Percentiles rank a stretch among this genome's conserved stretches.
phyloP scores from a whole-genome alignment of 1,284 basidiomycete species.

The Malassezia obtusa region DNA sequence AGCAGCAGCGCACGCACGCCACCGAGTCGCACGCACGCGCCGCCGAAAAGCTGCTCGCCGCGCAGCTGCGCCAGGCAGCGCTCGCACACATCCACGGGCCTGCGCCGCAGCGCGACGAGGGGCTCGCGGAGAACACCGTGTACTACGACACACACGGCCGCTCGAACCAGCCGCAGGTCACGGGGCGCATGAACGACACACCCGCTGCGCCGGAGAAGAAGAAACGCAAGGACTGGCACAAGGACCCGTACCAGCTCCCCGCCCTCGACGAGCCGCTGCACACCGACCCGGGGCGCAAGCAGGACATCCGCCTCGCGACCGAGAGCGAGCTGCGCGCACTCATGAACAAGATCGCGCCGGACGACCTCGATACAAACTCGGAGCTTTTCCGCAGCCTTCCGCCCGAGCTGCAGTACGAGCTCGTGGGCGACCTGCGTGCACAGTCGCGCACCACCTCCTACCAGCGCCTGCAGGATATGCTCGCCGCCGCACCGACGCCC shows the following conservation, averaged over 20 bases:
- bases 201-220: not conserved
- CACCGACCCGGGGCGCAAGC: conserved; percentile 19
- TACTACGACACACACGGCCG: conserved; percentile 1
- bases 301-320: conserved; percentile 43
- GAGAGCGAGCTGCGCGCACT: conserved; percentile 38
- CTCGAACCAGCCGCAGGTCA: not conserved
- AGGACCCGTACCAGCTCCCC: conserved; percentile 45
- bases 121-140: not conserved
- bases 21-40: conserved; percentile 41
- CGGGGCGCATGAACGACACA: not conserved
- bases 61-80: conserved; percentile 83
- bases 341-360: conserved; percentile 38
- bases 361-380: conserved; percentile 42
- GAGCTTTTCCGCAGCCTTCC: conserved; percentile 71
- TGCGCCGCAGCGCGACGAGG: conserved; percentile 13
- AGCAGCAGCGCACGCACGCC: conserved; percentile 59
- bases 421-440: conserved; percentile 84
- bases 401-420: conserved; percentile 94
- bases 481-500: conserved; percentile 66
- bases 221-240: conserved; percentile 11
- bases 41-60: conserved; percentile 78
- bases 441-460: conserved; percentile 90
- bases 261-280: conserved; percentile 27
- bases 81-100: conserved; percentile 55
- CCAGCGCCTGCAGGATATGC: conserved; percentile 81